Conservation (phyloP, 1,139 yeast species). For the Suhomyces terraborum region DNA sequence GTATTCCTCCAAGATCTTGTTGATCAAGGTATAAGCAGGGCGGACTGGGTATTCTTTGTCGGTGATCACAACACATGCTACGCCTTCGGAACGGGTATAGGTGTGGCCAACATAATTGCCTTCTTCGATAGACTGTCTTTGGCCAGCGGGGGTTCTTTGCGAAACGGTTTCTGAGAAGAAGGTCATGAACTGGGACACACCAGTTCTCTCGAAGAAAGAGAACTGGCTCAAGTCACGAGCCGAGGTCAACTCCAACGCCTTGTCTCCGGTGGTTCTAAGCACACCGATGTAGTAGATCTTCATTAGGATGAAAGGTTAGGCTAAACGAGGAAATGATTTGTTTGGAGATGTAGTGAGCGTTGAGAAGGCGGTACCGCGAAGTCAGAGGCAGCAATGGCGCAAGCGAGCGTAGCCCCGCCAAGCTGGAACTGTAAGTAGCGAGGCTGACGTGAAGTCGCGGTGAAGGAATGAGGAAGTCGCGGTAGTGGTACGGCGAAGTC, state of each 20-base stretch:
- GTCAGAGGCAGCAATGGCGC: too few species aligned
- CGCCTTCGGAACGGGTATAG: constrained; percentile 84
- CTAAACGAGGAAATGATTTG: neutral
- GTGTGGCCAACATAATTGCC: constrained; percentile 92
- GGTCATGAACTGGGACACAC: constrained; percentile 87
- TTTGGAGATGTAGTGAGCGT: neutral
- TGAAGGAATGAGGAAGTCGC: too few species aligned
- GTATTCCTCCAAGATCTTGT: constrained; percentile 90
- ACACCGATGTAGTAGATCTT: constrained; percentile 90
- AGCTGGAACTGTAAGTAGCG: neutral
- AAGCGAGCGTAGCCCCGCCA: too few species aligned
- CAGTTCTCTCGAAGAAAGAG: constrained; percentile 80
- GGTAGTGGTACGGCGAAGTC: too few species aligned
- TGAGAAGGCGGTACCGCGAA: constrained; percentile 2
- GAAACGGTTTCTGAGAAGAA: constrained; percentile 91
- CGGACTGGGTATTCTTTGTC: constrained; percentile 96
- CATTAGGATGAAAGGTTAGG: constrained; percentile 44
- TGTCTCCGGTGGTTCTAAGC: constrained; percentile 61
- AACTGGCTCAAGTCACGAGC: constrained; percentile 84
- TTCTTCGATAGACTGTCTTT: constrained; percentile 93
- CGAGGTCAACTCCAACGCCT: constrained; percentile 74
- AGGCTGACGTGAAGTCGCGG: too few species aligned
- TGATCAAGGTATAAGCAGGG: constrained; percentile 93
- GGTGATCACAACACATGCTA: constrained; percentile 90
- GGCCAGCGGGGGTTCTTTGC: constrained; percentile 83